These are phyloP conservation scores for Fusarium avenaceum DNA, from an alignment of 2,329 filamentous ascomycete species.

Conservation along the genomic window DNA sequence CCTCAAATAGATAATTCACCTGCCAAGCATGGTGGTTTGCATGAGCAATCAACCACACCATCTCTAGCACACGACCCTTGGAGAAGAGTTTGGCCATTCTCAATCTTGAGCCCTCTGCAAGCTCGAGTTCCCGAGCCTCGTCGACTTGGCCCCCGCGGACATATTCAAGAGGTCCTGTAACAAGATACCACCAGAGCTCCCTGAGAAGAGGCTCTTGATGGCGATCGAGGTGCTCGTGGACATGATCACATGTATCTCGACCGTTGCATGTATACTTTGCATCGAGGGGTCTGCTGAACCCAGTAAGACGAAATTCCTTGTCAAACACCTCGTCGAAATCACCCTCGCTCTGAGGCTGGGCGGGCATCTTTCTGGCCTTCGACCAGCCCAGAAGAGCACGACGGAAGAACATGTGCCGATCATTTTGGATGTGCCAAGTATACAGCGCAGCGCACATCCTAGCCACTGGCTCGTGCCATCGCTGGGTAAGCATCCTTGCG, in stretches of 20 bases:
- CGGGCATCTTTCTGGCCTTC: constrained; percentile 48
- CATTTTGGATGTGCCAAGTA: constrained; percentile 53
- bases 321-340: constrained; percentile 53
- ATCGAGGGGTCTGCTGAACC: constrained; percentile 45
- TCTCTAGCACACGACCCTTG: constrained; percentile 36
- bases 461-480: constrained; percentile 52
- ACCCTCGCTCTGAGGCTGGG: constrained; percentile 45
- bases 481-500: constrained; percentile 50
- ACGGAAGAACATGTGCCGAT: constrained; percentile 52
- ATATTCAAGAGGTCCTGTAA: constrained; percentile 34
- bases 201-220: constrained; percentile 31
- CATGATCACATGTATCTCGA: constrained; percentile 37
- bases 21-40: constrained; percentile 50
- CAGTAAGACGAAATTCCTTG: constrained; percentile 46
- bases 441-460: constrained; percentile 52
- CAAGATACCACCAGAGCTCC: constrained; percentile 40
- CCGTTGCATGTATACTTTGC: constrained; percentile 33
- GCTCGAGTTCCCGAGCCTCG: constrained; percentile 20
- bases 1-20: constrained; percentile 51
- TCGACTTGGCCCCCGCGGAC: constrained; percentile 33
- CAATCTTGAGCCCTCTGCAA: constrained; percentile 37
- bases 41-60: constrained; percentile 46
- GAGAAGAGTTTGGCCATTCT: constrained; percentile 46
- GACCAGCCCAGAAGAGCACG: constrained; percentile 50
- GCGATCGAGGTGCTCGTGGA: constrained; percentile 14